Conservation (phyloP, 129 eudicot genomes). For the Cynara cardunculus region DNA sequence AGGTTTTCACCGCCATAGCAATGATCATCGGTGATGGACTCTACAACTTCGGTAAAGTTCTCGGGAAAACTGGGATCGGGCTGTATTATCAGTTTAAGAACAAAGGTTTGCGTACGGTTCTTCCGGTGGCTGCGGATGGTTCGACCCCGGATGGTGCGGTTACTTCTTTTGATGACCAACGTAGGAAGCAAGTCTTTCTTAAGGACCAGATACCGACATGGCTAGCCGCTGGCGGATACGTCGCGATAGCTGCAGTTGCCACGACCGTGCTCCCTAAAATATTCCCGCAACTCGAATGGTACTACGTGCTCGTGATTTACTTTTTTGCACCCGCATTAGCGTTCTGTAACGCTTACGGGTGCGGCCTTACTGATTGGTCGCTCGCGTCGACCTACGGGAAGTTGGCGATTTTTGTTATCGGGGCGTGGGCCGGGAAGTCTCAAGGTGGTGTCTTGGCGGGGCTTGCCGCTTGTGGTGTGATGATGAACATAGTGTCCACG, state of each 20-base stretch:
- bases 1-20: slow-evolving; percentile 72
- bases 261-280: slow-evolving; percentile 37
- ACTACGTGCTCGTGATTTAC: slow-evolving; percentile 49
- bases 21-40: slow-evolving; percentile 76
- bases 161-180: slow-evolving; percentile 33
- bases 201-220: slow-evolving; percentile 54
- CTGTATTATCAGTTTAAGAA: slow-evolving; percentile 13
- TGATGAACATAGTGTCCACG: slow-evolving; percentile 69
- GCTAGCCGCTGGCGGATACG: slow-evolving; percentile 49
- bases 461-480: slow-evolving; percentile 72
- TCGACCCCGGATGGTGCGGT: slow-evolving; percentile 18
- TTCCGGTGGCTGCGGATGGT: slow-evolving; percentile 24
- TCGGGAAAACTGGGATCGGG: slow-evolving; percentile 5
- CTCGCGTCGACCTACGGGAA: slow-evolving; percentile 70
- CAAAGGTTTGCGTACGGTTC: slow-evolving; percentile 17
- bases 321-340: slow-evolving; percentile 54
- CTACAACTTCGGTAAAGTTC: slow-evolving; percentile 38
- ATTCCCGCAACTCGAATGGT: slow-evolving; percentile 61
- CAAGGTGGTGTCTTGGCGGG: slow-evolving; percentile 79
- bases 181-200: slow-evolving; percentile 45
- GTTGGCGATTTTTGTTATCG: slow-evolving; percentile 48
- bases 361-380: slow-evolving; percentile 88
- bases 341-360: slow-evolving; percentile 74
- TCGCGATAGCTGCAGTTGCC: slow-evolving; percentile 41
- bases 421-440: slow-evolving; percentile 60